These are phyloP conservation scores for Neonectria hederae DNA, from an alignment of 2,329 filamentous ascomycete species.

Conservation along the genomic window DNA sequence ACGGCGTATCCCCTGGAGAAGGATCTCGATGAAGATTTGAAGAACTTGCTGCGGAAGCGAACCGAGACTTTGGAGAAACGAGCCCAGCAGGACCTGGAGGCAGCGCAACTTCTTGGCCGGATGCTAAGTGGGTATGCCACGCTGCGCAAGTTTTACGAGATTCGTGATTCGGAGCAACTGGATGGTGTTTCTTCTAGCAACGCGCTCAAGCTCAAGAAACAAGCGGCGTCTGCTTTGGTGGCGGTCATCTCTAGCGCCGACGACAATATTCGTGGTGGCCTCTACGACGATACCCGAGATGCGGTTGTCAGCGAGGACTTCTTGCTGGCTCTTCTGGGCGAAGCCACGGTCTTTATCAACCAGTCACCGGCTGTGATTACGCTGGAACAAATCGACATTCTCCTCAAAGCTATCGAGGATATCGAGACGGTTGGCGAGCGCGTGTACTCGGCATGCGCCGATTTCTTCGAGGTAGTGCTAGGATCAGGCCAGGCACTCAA, in stretches of 20 bases:
- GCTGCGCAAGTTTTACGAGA: constrained; percentile 86
- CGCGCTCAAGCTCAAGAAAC: constrained; percentile 70
- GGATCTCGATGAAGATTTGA: constrained; percentile 79
- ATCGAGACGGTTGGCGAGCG: constrained; percentile 77
- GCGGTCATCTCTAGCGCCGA: constrained; percentile 88
- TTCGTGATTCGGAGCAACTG: constrained; percentile 69
- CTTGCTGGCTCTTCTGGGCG: constrained; percentile 82
- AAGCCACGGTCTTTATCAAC: constrained; percentile 81
- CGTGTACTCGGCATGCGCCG: constrained; percentile 78
- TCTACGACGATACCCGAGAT: constrained; percentile 83
- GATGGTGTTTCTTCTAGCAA: constrained; percentile 46
- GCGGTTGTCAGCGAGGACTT: constrained; percentile 91
- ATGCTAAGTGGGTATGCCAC: constrained; percentile 94
- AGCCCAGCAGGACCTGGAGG: constrained; percentile 79
- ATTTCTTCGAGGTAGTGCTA: constrained; percentile 80
- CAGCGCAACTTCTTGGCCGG: constrained; percentile 83
- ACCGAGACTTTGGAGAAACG: constrained; percentile 76
- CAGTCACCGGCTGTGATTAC: constrained; percentile 65
- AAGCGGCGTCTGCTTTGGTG: constrained; percentile 77
- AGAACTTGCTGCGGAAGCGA: constrained; percentile 75
- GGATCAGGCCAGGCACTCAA: constrained; percentile 72
- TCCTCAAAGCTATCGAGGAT: constrained; percentile 83
- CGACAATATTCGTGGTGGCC: constrained; percentile 89
- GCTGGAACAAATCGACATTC: constrained; percentile 75
- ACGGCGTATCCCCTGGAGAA: constrained; percentile 76